Conservation (phyloP, 331 rosid genomes). For the Erythrophleum ivorense region DNA sequence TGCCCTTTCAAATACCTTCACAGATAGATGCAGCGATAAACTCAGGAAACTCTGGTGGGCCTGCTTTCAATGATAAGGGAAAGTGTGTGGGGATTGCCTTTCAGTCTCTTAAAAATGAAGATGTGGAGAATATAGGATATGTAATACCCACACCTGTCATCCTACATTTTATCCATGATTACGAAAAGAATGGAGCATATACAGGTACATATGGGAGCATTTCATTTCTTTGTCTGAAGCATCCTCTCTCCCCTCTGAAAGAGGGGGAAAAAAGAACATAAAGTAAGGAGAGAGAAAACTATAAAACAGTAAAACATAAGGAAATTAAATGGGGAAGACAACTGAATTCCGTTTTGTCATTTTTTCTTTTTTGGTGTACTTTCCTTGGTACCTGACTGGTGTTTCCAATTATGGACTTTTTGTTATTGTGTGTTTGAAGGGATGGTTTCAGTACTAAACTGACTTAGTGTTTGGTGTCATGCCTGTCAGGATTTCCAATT, state of each 20-base stretch:
- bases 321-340: conserved; percentile 14
- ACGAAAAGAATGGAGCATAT: conserved; percentile 62
- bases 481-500: conserved; percentile 60
- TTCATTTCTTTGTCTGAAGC: conserved; percentile 9
- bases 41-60: conserved; percentile 70
- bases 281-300: background rate
- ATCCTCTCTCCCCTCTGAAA: background rate
- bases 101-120: conserved; percentile 65
- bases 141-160: conserved; percentile 64
- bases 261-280: background rate
- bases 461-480: background rate
- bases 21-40: conserved; percentile 71
- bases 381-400: conserved; percentile 10
- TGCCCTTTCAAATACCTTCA: conserved; percentile 27
- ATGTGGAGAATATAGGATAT: conserved; percentile 64
- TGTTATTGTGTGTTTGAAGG: conserved; percentile 20
- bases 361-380: background rate
- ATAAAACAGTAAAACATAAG: background rate
- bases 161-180: conserved; percentile 58
- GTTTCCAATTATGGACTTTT: conserved; percentile 10
- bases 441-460: background rate
- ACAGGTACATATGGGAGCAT: conserved; percentile 44
- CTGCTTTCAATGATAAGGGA: conserved; percentile 60
- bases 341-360: conserved; percentile 1
- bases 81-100: conserved; percentile 65